Evolutionary conservation across 352 stramenopile species (phyloP).

Genomic region (Phytophthora citricola): DNA sequence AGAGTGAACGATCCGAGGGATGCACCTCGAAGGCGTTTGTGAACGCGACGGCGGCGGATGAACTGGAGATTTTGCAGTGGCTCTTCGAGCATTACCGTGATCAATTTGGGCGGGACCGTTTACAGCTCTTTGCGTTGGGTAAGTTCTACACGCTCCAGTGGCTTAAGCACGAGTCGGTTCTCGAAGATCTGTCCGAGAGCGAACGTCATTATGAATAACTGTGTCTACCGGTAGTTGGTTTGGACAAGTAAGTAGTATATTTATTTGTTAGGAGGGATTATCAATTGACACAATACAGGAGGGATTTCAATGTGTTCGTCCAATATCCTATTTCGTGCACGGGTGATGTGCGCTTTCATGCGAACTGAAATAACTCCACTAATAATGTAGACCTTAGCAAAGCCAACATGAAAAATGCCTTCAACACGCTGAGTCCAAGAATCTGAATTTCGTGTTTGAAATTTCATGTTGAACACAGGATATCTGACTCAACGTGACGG

Average conservation of each 20-base stretch:
- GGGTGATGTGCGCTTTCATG: no score
- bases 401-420: neutral
- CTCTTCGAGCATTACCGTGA: slow-evolving; percentile 40
- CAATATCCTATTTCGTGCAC: neutral
- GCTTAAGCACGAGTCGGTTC: slow-evolving; percentile 39
- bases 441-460: slow-evolving; percentile 21
- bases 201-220: slow-evolving; percentile 36
- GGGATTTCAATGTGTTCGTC: slow-evolving; percentile 1
- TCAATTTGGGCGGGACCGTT: slow-evolving; percentile 39
- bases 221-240: slow-evolving; percentile 21
- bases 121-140: slow-evolving; percentile 42
- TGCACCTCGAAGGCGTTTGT: slow-evolving; percentile 44
- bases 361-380: neutral
- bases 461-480: slow-evolving; percentile 26
- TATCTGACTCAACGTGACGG: slow-evolving; percentile 4
- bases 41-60: slow-evolving; percentile 38
- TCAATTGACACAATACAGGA: slow-evolving; percentile 35
- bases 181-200: slow-evolving; percentile 35
- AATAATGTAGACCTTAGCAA: neutral
- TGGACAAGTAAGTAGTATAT: slow-evolving; percentile 33
- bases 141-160: slow-evolving; percentile 51
- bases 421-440: slow-evolving; percentile 12
- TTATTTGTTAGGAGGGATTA: slow-evolving; percentile 38
- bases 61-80: slow-evolving; percentile 49
- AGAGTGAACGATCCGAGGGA: slow-evolving; percentile 27